Percentiles rank a stretch among this genome's conserved stretches.
Conservation (phyloP, 441 rosid species). For the Adansonia rubrostipa region DNA sequence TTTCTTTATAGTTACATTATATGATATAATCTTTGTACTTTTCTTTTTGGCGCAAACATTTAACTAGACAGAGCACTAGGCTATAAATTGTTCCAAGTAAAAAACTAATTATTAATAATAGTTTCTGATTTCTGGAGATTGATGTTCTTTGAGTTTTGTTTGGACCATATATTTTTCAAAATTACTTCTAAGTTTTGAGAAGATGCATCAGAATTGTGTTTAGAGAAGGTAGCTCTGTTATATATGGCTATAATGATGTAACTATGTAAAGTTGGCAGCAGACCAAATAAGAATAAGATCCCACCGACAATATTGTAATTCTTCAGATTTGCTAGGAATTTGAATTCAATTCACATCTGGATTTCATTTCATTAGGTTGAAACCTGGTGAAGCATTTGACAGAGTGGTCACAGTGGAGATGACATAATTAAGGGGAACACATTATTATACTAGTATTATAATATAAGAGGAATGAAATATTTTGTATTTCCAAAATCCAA, state of each 20-base stretch:
- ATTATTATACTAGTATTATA: neutral
- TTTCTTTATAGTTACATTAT: neutral
- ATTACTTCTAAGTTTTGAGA: neutral
- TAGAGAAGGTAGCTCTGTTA: neutral
- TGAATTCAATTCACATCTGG: conserved; percentile 26
- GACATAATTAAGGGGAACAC: neutral
- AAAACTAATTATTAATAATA: neutral
- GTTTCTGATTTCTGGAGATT: neutral
- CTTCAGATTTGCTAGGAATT: conserved; percentile 38
- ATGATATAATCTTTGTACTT: neutral
- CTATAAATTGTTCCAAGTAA: neutral
- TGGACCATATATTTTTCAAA: neutral
- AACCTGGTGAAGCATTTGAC: conserved; percentile 27
- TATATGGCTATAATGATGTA: conserved; percentile 27
- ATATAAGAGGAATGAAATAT: neutral
- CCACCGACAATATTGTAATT: conserved; percentile 36
- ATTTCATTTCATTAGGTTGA: conserved; percentile 19
- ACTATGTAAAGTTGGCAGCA: conserved; percentile 40
- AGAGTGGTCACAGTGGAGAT: conserved; percentile 20
- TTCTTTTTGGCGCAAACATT: neutral
- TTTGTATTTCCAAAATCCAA: neutral
- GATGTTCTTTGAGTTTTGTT: conserved; percentile 1
- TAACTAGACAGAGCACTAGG: neutral
- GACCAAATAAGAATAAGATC: conserved; percentile 49
- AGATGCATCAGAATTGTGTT: neutral